Base-by-base conservation (phyloP, 2,329 filamentous ascomycete species). In the Pseudogymnoascus sp. region DNA sequence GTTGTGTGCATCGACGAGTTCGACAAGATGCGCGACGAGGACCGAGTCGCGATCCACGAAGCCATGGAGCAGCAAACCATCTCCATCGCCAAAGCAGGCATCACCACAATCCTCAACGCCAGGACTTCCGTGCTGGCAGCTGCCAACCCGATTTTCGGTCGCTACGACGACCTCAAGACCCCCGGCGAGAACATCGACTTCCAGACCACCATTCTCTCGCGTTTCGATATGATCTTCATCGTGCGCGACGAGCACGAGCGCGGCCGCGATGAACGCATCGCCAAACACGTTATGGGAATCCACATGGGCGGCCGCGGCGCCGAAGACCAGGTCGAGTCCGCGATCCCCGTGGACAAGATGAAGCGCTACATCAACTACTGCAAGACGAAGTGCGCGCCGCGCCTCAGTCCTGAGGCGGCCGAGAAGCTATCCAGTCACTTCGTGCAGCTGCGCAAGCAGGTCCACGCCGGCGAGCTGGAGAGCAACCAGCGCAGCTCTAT, bases 21-120 rank as follows among this genome's bases (percentile, higher is more conserved):
- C 72, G 94, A 99, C 79, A 99, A 99, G 80, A 99, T 99, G 94
- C 84, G 94, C 65, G 94, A 99, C 72, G 94, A 99, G 74, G 94
- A 99, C 70, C 85, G 94, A 69, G 94, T 97, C 5, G 94, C 94
- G 1, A 99, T 99, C 67, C 94, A 99, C 80, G 94, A 99, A 82
- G 94, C 94, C 63, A 99, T 99, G 94, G 94, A 99, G 74, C 94
- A 99, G 77, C 94, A 99, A 75, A 99, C 94, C 0, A 99, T 99
- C 64, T 97, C 94, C 9, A 97, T 99, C 69, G 94, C 94, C 66
- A 97, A 99, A 77, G 94, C 94, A 0, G 94, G 94, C 69, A 99
- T 99, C 72, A 99, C 94, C 0, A 99, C 94, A 0, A 97, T 99
- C 66, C 83, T 99, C 60, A 99, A 99, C 71, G 92, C 94, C 10